Evolutionary conservation across 2,329 filamentous ascomycete genomes (phyloP).

Genomic region (Xylaria hypoxylon): DNA sequence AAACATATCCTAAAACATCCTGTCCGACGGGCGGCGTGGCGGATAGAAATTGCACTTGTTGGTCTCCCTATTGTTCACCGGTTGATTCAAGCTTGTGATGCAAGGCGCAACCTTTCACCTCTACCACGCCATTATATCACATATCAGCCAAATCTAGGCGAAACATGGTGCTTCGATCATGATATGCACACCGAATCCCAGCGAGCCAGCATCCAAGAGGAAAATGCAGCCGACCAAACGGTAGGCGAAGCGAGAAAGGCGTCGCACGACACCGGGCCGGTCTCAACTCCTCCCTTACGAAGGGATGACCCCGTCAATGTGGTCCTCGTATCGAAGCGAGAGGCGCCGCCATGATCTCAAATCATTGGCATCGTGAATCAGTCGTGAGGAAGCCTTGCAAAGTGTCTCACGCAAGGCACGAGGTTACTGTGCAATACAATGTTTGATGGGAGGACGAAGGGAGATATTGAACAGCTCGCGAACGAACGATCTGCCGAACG

Average conservation of each 20-base stretch:
- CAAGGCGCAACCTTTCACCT: slow-evolving; percentile 8
- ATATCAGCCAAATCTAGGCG: slow-evolving; percentile 1
- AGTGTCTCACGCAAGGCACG: background rate
- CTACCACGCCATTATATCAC: background rate
- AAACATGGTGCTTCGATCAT: background rate
- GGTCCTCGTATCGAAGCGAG: slow-evolving; percentile 1
- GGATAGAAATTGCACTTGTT: slow-evolving; percentile 12
- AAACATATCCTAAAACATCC: slow-evolving; percentile 14
- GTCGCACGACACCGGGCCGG: slow-evolving; percentile 10
- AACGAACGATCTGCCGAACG: background rate
- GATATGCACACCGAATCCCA: slow-evolving; percentile 1
- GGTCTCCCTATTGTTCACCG: slow-evolving; percentile 11
- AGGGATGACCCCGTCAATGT: background rate
- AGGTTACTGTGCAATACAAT: background rate
- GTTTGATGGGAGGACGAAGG: background rate
- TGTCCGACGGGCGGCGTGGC: background rate
- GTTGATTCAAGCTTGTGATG: slow-evolving; percentile 4
- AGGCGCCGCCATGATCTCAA: background rate
- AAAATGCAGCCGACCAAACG: background rate
- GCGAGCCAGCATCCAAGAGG: background rate
- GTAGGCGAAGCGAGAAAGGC: background rate
- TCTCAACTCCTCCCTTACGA: background rate
- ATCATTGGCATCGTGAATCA: background rate
- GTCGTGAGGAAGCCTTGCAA: background rate
- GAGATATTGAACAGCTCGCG: background rate